These are phyloP conservation scores for Malus fusca DNA, from an alignment of 306 rosid genomes.

Conservation along the genomic window DNA sequence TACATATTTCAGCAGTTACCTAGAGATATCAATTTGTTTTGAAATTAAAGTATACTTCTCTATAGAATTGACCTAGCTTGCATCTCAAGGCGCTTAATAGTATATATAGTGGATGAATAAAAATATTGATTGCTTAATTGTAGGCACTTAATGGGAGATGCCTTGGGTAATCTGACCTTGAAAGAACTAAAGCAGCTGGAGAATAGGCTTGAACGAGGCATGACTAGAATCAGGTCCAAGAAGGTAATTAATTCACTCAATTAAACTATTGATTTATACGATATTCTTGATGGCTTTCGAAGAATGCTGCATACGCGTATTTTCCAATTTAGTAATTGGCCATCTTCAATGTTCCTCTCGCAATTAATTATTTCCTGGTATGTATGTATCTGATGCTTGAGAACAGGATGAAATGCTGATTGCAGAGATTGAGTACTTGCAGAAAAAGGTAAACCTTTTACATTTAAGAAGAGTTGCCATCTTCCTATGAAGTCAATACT, in stretches of 20 bases:
- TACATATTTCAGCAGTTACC: no score
- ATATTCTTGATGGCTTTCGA: background rate
- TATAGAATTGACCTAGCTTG: background rate
- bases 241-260: slow-evolving; percentile 36
- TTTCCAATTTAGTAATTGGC: background rate
- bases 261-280: background rate
- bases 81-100: background rate
- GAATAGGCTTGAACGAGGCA: slow-evolving; percentile 79
- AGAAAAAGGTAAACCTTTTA: slow-evolving; percentile 53
- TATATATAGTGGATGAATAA: background rate
- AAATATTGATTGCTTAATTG: background rate
- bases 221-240: slow-evolving; percentile 78
- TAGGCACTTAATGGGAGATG: slow-evolving; percentile 91
- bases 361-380: background rate
- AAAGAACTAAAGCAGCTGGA: slow-evolving; percentile 88
- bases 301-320: background rate
- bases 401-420: slow-evolving; percentile 74
- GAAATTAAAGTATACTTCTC: background rate
- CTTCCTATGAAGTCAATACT: background rate
- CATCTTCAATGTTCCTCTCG: background rate
- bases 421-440: slow-evolving; percentile 73
- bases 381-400: background rate
- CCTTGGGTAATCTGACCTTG: slow-evolving; percentile 60
- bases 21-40: no score
- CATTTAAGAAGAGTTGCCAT: background rate